A percentile compares a stretch with the other conserved stretches of the same genome.
Conservation (phyloP, 2,329 filamentous ascomycete species). For the Hymenoscyphus albidus region DNA sequence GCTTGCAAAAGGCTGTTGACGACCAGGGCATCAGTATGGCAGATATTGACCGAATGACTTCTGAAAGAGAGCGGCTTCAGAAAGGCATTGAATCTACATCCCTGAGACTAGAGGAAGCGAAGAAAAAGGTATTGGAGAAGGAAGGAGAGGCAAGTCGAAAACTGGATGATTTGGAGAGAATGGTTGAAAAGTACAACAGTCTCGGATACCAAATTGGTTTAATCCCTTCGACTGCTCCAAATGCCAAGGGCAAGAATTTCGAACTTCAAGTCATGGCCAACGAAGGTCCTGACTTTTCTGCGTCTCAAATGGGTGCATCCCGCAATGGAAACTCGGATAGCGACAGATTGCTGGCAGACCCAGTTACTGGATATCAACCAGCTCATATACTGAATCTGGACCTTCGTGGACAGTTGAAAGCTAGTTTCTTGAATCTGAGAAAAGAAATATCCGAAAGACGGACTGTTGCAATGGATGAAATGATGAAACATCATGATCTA, state of each 20-base stretch:
- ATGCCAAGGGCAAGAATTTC: conserved; percentile 80
- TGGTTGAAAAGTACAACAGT: conserved; percentile 89
- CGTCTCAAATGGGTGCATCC: conserved; percentile 48
- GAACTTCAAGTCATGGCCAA: conserved; percentile 82
- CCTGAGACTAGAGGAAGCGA: conserved; percentile 76
- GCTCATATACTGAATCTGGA: conserved; percentile 86
- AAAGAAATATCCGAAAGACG: conserved; percentile 92
- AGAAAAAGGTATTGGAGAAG: conserved; percentile 76
- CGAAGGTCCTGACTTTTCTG: conserved; percentile 71
- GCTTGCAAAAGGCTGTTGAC: conserved; percentile 82
- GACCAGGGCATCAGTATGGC: conserved; percentile 92
- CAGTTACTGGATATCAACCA: conserved; percentile 83
- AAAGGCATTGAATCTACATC: conserved; percentile 77
- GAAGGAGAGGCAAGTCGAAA: conserved; percentile 82
- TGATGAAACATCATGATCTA: conserved; percentile 91
- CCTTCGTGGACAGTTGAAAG: conserved; percentile 77
- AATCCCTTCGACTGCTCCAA: conserved; percentile 78
- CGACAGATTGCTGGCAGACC: conserved; percentile 77
- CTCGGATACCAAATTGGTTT: conserved; percentile 90
- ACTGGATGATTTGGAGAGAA: conserved; percentile 86
- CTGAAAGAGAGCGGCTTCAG: conserved; percentile 89
- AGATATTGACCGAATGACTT: conserved; percentile 98
- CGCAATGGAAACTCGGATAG: conserved; percentile 43
- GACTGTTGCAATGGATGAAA: conserved; percentile 75
- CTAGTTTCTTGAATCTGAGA: conserved; percentile 69